phyloP scores from a whole-genome alignment of 2,329 filamentous ascomycete genomes.

The Talaromyces piceae region DNA sequence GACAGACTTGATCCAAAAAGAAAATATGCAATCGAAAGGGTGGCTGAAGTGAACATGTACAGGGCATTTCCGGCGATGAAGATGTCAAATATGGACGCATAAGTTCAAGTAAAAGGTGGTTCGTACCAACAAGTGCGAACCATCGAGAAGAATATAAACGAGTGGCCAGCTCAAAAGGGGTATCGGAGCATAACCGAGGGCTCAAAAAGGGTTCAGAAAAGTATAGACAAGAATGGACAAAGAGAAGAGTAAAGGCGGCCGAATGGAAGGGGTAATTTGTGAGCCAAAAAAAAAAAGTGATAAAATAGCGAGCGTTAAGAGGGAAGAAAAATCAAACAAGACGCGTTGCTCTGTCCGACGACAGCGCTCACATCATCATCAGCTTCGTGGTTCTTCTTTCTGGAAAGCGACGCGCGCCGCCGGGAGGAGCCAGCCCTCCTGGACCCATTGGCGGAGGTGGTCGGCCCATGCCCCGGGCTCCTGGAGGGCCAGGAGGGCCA shows the following conservation, averaged over 20 bases:
- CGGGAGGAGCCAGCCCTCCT: constrained; percentile 14
- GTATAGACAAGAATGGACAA: not conserved
- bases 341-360: constrained; percentile 2
- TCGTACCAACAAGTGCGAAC: not conserved
- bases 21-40: not conserved
- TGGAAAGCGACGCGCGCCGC: constrained; percentile 36
- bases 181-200: constrained; percentile 10
- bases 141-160: not conserved
- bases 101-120: not conserved
- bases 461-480: constrained; percentile 16
- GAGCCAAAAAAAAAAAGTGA: not conserved
- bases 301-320: not conserved
- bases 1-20: not conserved
- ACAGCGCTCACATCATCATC: constrained; percentile 39
- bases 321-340: no score
- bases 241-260: not conserved
- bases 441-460: constrained; percentile 6
- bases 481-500: constrained; percentile 15
- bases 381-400: constrained; percentile 43
- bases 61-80: not conserved
- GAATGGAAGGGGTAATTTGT: not conserved
- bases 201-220: constrained; percentile 1
- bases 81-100: not conserved
- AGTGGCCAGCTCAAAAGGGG: constrained; percentile 10
- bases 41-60: not conserved